Base-by-base conservation (phyloP, 768 basidiomycete species). In the Russula vinacea region DNA sequence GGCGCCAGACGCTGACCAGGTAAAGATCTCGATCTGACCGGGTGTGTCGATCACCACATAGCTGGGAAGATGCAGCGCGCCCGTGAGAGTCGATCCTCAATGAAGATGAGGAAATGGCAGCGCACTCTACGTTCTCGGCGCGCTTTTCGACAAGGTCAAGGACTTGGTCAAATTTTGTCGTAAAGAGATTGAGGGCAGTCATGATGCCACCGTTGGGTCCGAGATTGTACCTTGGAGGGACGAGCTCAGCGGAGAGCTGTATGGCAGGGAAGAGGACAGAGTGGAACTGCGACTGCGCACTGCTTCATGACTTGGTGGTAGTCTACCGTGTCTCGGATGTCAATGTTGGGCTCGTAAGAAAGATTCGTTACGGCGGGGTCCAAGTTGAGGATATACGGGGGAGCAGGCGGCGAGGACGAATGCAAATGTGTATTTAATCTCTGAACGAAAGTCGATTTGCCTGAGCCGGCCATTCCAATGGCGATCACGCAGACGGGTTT, bases 291-390 rank as follows among this genome's bases (percentile, higher is more conserved):
- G 64, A 71, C 71, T 70, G 87, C 89, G 80, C 80, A 97, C 94
- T 98, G 94, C 84, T 97, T 95, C 97, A 99, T 99, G 70, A 99
- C 96, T 76, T 99, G 90, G 68, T 89, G 85, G 76, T 98, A 99
- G 74, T 98, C 90, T 24, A 99, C 87, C 13, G 97, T 99, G 75
- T 99, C 97, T 66, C 97, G 79, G 57, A 99, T 98, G 74, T 99
- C 97, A 65, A 99, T 98, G 74, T 98, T 98, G 32, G 95, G 86
- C 64, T 94, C 92, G 72, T 94, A 99, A 2, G 95, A 93, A 45
- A 94, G 81, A 63, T 88, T 88, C 9, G 90, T 82, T 2, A 98
- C 96, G 1, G 97, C 97, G 7, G 97, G 97, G 75, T 99, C 97
- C 65, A 99, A 88, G 74, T 99, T 99, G 74, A 99, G 83, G 73